Percentiles rank a stretch among this genome's conserved stretches.
Evolutionary conservation across 1,284 basidiomycete genomes (phyloP).

Genomic region (Pyrrhoderma lamaoense): DNA sequence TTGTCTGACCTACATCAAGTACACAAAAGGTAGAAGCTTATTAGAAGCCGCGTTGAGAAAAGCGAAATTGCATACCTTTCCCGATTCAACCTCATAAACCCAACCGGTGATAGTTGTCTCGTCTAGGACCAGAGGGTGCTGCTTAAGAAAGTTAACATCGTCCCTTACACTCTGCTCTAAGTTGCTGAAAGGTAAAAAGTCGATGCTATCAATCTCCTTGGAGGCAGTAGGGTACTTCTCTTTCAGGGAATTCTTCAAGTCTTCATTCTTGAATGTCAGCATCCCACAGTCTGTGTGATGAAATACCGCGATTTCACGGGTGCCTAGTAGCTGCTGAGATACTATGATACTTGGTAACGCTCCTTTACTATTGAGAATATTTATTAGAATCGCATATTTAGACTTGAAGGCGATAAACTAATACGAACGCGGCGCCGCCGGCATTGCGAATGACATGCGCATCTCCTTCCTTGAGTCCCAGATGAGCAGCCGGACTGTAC

Average conservation of each 20-base stretch:
- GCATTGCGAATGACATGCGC: constrained; percentile 66
- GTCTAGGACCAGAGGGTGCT: constrained; percentile 46
- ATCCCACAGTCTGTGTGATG: constrained; percentile 67
- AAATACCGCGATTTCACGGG: constrained; percentile 57
- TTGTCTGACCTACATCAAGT: too few relatives aligned
- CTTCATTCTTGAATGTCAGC: constrained; percentile 47
- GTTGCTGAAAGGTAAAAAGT: constrained; percentile 51
- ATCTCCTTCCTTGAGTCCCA: constrained; percentile 58
- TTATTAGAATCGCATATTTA: background rate
- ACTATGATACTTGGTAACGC: constrained; percentile 60
- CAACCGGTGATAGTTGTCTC: constrained; percentile 54
- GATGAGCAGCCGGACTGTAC: constrained; percentile 45
- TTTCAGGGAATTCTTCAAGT: constrained; percentile 46
- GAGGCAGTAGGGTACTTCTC: constrained; percentile 37
- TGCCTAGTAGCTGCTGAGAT: constrained; percentile 61
- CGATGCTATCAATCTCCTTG: constrained; percentile 40
- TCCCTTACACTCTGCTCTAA: constrained; percentile 48
- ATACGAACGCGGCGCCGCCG: constrained; percentile 50
- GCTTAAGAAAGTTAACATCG: constrained; percentile 50
- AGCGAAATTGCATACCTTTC: constrained; percentile 36
- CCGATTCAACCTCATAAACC: constrained; percentile 58
- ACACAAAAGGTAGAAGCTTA: too few relatives aligned
- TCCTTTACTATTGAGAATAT: constrained; percentile 41
- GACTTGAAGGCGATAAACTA: background rate
- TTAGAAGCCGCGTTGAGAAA: background rate